Percentiles rank a stretch among this genome's conserved stretches.
Conservation (phyloP, 768 basidiomycete species). For the Clitopilus hobsonii region DNA sequence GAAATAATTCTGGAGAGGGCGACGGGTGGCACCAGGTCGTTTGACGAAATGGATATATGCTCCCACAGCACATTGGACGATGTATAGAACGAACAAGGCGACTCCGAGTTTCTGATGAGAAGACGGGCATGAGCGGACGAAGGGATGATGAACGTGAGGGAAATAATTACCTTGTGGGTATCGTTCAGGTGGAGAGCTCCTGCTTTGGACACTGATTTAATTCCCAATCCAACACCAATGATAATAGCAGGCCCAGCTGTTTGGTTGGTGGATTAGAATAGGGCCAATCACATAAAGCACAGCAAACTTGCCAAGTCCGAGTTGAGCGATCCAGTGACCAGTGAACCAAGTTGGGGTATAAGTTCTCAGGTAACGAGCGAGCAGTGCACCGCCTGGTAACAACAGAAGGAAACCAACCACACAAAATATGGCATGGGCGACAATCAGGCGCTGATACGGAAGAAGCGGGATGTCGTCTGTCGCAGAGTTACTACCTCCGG, state of each 20-base stretch:
- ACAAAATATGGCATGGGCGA: conserved; percentile 52
- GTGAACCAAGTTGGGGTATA: conserved; percentile 47
- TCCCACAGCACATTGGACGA: conserved; percentile 45
- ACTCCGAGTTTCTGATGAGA: conserved; percentile 41
- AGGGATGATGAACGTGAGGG: not conserved
- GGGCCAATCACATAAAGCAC: not conserved
- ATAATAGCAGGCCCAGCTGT: conserved; percentile 40
- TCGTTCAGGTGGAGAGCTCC: conserved; percentile 35
- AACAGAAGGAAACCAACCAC: conserved; percentile 47
- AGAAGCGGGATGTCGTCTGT: conserved; percentile 31
- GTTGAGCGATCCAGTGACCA: conserved; percentile 47
- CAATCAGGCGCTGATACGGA: conserved; percentile 42
- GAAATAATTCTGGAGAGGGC: conserved; percentile 52
- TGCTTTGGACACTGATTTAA: conserved; percentile 29
- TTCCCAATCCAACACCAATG: conserved; percentile 39
- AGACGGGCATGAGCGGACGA: not conserved
- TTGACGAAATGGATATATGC: conserved; percentile 52
- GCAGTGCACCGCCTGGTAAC: conserved; percentile 46
- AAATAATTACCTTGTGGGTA: conserved; percentile 49
- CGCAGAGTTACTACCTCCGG: conserved; percentile 10
- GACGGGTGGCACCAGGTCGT: conserved; percentile 25
- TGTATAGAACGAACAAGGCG: conserved; percentile 43
- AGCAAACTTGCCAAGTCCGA: conserved; percentile 36
- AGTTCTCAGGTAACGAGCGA: conserved; percentile 52
- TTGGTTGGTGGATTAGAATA: conserved; percentile 7